Evolutionary conservation across 306 rosid species (phyloP).

Genomic region (Clitoria ternatea): DNA sequence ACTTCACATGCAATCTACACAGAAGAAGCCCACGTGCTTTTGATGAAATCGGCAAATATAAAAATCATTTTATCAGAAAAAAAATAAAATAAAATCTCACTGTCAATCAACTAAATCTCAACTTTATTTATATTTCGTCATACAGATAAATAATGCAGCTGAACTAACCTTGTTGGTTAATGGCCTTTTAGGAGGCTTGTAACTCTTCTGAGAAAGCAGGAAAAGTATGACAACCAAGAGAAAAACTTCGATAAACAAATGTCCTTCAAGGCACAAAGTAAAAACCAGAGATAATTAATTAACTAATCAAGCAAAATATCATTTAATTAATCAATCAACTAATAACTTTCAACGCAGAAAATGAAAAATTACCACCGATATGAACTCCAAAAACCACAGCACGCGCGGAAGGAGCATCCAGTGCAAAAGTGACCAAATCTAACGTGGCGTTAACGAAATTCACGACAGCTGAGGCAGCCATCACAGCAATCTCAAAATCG

Average conservation of each 20-base stretch:
- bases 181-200: slow-evolving; percentile 96
- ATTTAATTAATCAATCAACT: background rate
- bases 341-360: background rate
- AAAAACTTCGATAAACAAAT: slow-evolving; percentile 75
- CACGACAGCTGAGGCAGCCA: slow-evolving; percentile 52
- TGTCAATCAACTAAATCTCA: background rate
- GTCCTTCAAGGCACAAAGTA: slow-evolving; percentile 53
- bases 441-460: slow-evolving; percentile 48
- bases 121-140: background rate
- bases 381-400: slow-evolving; percentile 88
- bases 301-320: background rate
- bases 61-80: background rate
- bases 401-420: slow-evolving; percentile 81
- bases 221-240: slow-evolving; percentile 78
- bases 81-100: background rate
- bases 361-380: slow-evolving; percentile 63
- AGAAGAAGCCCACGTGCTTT: background rate
- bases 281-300: background rate
- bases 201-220: slow-evolving; percentile 92
- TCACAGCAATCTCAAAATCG: slow-evolving; percentile 31
- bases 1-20: background rate
- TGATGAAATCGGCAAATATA: slow-evolving; percentile 7
- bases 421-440: slow-evolving; percentile 57
- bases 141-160: background rate
- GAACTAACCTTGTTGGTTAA: slow-evolving; percentile 72